Evolutionary conservation across 1,284 basidiomycete genomes (phyloP).

Genomic region (Ganoderma boninense): DNA sequence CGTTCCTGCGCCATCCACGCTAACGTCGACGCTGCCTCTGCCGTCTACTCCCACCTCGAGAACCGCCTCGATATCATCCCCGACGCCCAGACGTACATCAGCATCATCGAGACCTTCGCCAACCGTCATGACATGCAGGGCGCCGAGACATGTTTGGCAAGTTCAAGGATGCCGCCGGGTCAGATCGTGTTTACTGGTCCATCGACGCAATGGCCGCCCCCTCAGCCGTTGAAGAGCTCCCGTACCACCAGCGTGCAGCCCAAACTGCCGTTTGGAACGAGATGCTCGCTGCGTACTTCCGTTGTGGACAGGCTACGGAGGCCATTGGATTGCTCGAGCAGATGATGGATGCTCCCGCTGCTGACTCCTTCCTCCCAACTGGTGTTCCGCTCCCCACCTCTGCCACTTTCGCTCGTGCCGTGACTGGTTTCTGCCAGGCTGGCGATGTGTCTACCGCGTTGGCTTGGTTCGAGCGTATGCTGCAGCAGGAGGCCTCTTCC

Average conservation of each 20-base stretch:
- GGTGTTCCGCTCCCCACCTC: slow-evolving; percentile 67
- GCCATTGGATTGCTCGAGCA: slow-evolving; percentile 77
- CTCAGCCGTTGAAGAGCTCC: neutral
- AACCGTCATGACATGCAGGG: slow-evolving; percentile 61
- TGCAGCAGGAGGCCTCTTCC: slow-evolving; percentile 50
- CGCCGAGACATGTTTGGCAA: slow-evolving; percentile 75
- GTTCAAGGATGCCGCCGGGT: slow-evolving; percentile 55
- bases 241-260: slow-evolving; percentile 30
- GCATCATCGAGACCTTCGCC: slow-evolving; percentile 72
- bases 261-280: slow-evolving; percentile 71
- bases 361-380: slow-evolving; percentile 44
- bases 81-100: slow-evolving; percentile 56
- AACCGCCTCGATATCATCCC: slow-evolving; percentile 50
- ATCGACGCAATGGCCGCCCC: slow-evolving; percentile 13
- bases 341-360: slow-evolving; percentile 68
- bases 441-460: slow-evolving; percentile 74
- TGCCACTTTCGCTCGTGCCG: slow-evolving; percentile 71
- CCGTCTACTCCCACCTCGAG: slow-evolving; percentile 76
- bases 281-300: slow-evolving; percentile 83
- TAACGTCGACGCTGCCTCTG: slow-evolving; percentile 70
- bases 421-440: slow-evolving; percentile 69
- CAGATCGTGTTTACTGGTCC: slow-evolving; percentile 46
- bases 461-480: slow-evolving; percentile 74
- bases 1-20: slow-evolving; percentile 67
- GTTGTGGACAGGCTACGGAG: slow-evolving; percentile 65